These are phyloP conservation scores for Picea mariana DNA, from an alignment of 83 land plant species.

Conservation along the genomic window DNA sequence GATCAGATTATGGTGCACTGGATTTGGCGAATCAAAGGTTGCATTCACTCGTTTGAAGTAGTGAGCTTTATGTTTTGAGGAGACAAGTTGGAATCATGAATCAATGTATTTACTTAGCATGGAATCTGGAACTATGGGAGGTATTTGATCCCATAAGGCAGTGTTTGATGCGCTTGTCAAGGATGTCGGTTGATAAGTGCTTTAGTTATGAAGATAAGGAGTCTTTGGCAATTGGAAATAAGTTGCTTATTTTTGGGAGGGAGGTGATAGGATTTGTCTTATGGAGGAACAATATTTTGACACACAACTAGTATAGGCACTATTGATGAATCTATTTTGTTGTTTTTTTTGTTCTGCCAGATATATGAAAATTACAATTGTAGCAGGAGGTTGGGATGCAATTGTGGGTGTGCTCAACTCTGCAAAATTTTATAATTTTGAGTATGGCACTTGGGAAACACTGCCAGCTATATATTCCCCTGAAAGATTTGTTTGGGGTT, in stretches of 20 bases:
- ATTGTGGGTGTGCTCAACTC: constrained; percentile 4
- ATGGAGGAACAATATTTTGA: not conserved
- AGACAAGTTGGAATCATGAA: constrained; percentile 42
- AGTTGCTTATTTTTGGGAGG: constrained; percentile 75
- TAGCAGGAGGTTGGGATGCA: constrained; percentile 31
- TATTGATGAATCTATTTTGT: constrained; percentile 48
- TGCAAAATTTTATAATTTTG: constrained; percentile 33
- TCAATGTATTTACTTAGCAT: constrained; percentile 60
- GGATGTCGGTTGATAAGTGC: constrained; percentile 55
- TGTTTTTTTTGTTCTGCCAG: constrained; percentile 77
- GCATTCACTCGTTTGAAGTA: constrained; percentile 9
- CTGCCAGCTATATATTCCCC: constrained; percentile 29
- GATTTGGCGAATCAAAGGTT: constrained; percentile 26
- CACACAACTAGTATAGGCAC: constrained; percentile 46
- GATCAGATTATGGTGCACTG: constrained; percentile 38
- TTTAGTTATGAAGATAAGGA: constrained; percentile 62
- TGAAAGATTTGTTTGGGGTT: constrained; percentile 38
- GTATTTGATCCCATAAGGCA: constrained; percentile 46
- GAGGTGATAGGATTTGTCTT: constrained; percentile 56
- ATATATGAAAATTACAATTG: constrained; percentile 39
- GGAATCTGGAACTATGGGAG: constrained; percentile 51
- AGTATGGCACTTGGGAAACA: constrained; percentile 32
- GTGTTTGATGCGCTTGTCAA: constrained; percentile 50
- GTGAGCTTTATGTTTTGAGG: constrained; percentile 44
- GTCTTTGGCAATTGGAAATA: constrained; percentile 78